These are phyloP conservation scores for Kodamaea ohmeri DNA, from an alignment of 1,139 yeast genomes.

Conservation along the genomic window DNA sequence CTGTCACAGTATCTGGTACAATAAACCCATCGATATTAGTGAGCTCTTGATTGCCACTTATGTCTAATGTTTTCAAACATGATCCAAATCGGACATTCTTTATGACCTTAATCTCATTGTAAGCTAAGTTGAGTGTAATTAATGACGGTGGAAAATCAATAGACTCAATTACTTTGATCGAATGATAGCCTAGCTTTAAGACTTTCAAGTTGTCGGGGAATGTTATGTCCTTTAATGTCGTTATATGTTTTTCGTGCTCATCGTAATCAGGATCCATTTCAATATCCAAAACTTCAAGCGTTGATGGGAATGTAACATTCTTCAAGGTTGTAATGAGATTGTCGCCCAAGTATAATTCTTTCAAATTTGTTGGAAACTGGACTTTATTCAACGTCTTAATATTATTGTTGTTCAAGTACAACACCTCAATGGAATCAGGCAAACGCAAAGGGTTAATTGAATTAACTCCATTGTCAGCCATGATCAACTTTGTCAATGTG, in stretches of 20 bases:
- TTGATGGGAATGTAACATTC: conserved; percentile 41
- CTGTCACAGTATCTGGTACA: conserved; percentile 39
- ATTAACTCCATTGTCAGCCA: conserved; percentile 45
- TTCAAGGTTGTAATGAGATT: conserved; percentile 45
- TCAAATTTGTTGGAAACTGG: conserved; percentile 36
- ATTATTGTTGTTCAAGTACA: conserved; percentile 41
- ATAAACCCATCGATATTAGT: conserved; percentile 37
- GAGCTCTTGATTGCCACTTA: conserved; percentile 46
- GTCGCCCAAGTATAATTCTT: conserved; percentile 42
- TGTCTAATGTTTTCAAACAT: conserved; percentile 33
- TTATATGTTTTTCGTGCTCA: conserved; percentile 43
- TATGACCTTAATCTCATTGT: conserved; percentile 40
- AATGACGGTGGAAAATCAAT: conserved; percentile 40
- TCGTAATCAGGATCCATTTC: conserved; percentile 44
- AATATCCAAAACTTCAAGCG: conserved; percentile 39
- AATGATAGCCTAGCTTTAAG: conserved; percentile 41
- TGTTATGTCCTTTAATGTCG: conserved; percentile 43
- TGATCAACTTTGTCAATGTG: conserved; percentile 28
- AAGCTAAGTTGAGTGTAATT: conserved; percentile 34
- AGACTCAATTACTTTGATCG: conserved; percentile 38
- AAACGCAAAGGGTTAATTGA: conserved; percentile 47
- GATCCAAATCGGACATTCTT: conserved; percentile 39
- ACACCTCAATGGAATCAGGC: conserved; percentile 39
- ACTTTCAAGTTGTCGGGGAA: conserved; percentile 38
- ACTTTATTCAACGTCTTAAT: conserved; percentile 48